Base-by-base conservation (phyloP, 768 basidiomycete genomes). In the Amanita rimosa region DNA sequence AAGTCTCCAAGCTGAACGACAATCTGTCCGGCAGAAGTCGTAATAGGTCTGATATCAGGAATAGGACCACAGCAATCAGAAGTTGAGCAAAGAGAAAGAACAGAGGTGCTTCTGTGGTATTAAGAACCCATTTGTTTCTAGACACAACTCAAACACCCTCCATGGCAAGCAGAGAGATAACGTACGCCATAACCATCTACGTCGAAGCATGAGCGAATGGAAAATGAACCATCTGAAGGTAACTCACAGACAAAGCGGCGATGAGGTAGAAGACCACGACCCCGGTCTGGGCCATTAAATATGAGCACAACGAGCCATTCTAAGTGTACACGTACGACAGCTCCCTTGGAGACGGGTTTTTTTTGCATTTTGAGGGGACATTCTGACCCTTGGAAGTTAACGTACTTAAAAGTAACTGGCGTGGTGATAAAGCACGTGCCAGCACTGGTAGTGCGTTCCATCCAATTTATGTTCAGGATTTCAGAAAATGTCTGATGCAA, bases 51-150 rank as follows among this genome's bases (percentile, higher is more conserved):
- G 78, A 77, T n/a, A 71, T 54, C 16, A 83, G 63, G 66, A 93
- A 86, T 9, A 93, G 74, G 8, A 81, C 29, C 24, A 88, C 80
- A 6, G 92, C 92, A 46, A 94, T 89, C 42, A 78, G 54, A 8
- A 93, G 74, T 59, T 95, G 91, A 2, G 74, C 67, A 67, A 85
- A 81, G 13, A 94, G 73, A 73, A 95, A 93, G 69, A 94, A 94
- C 2, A 94, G 72, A 0, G 92, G 92, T 2, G 78, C 77, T 11
- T 71, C 61, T 14, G 89, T 87, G 17, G 66, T 65, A 60, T 84
- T 82, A 24, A 95, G 71, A 10, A 94, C 92, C 89, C 87, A 90
- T 85, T 93, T 91, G 58, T 91, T 91, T 34, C 87, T 90, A 63
- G 2, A 36, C 11, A 35, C 52, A 38, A 57, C 50, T 53, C 47